Percentiles rank a stretch among this genome's conserved stretches.
phyloP scores from a whole-genome alignment of 2,329 filamentous ascomycete species.

The Phaeosphaeria sp. region DNA sequence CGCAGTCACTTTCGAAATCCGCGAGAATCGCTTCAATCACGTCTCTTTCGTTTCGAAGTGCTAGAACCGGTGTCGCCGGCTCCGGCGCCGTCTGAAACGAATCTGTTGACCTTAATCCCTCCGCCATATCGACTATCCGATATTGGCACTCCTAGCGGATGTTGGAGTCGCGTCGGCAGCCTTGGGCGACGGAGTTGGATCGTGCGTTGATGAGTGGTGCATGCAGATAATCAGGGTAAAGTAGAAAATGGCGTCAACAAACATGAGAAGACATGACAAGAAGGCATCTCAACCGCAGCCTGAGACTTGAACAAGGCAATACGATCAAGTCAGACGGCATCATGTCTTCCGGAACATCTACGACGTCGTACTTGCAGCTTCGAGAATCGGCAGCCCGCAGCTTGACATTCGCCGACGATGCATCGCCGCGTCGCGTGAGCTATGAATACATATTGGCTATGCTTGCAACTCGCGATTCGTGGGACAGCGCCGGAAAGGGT shows the following conservation, averaged over 20 bases:
- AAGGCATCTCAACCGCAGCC: not conserved
- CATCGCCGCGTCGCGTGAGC: not conserved
- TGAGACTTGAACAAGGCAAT: not conserved
- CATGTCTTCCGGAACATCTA: not conserved
- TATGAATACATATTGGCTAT: not conserved
- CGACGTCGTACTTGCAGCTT: not conserved
- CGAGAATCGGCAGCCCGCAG: not conserved
- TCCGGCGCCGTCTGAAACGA: not conserved
- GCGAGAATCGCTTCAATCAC: constrained; percentile 23
- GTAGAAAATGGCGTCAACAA: not conserved
- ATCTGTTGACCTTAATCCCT: not conserved
- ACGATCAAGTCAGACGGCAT: not conserved
- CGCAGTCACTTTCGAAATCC: constrained; percentile 22
- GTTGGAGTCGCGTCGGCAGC: not conserved
- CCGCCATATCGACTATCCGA: not conserved
- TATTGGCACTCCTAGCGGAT: not conserved
- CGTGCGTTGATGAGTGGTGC: not conserved
- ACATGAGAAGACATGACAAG: not conserved
- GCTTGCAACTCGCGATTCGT: not conserved
- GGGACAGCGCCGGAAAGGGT: not conserved
- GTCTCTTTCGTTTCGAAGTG: constrained; percentile 9
- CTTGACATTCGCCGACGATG: not conserved
- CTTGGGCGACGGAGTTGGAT: not conserved
- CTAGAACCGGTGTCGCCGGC: not conserved
- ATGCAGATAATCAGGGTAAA: not conserved